A percentile compares a stretch with the other conserved stretches of the same genome.
These are phyloP conservation scores for Closterium sp. DNA, from an alignment of 139 green algal species.

Conservation along the genomic window DNA sequence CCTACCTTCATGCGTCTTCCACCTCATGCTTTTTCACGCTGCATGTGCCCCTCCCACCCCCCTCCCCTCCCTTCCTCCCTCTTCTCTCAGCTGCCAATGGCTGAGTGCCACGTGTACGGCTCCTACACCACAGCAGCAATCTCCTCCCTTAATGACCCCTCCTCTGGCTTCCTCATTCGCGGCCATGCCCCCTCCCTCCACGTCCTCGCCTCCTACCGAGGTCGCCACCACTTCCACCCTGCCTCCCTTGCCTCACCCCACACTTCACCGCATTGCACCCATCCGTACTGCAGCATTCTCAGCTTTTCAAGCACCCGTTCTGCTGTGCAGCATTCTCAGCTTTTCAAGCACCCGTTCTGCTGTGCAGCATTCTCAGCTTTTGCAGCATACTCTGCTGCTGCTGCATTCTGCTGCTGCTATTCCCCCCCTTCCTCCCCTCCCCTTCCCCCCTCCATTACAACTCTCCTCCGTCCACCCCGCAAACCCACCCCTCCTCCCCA, in stretches of 20 bases:
- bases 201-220: constrained; percentile 50
- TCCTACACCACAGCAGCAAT: constrained; percentile 44
- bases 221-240: background rate
- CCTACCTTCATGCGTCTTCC: too few relatives aligned
- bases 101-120: constrained; percentile 65
- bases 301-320: too few relatives aligned
- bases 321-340: too few relatives aligned
- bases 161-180: constrained; percentile 29
- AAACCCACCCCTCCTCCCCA: background rate
- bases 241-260: too few relatives aligned
- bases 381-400: too few relatives aligned
- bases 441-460: background rate
- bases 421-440: constrained; percentile 56
- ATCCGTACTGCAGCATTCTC: too few relatives aligned
- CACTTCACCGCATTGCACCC: too few relatives aligned
- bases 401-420: too few relatives aligned
- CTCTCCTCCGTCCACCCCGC: background rate
- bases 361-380: too few relatives aligned
- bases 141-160: constrained; percentile 50
- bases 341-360: too few relatives aligned
- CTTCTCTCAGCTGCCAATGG: constrained; percentile 31
- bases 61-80: background rate
- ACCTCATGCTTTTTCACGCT: background rate
- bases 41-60: background rate
- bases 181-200: constrained; percentile 53